These are phyloP conservation scores for Gossypium aridum DNA, from an alignment of 441 rosid genomes.

Conservation along the genomic window DNA sequence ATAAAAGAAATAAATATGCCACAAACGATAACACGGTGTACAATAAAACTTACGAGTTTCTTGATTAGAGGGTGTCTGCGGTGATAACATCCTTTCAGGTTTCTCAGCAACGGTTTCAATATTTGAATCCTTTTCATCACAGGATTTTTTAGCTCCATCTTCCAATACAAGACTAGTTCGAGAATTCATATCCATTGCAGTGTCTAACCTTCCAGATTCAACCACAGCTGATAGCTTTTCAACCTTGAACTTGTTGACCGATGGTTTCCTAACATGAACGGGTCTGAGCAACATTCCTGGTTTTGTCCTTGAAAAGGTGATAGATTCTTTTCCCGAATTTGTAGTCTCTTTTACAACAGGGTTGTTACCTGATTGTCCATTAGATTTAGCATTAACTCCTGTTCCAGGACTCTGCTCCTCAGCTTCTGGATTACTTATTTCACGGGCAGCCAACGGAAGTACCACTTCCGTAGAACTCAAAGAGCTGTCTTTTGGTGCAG, in stretches of 20 bases:
- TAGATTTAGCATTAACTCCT: slow-evolving; percentile 30
- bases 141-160: slow-evolving; percentile 29
- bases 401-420: slow-evolving; percentile 31
- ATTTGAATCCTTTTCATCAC: slow-evolving; percentile 31
- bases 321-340: slow-evolving; percentile 41
- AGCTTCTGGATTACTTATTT: slow-evolving; percentile 19
- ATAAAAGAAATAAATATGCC: not conserved
- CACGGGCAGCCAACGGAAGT: slow-evolving; percentile 29
- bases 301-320: slow-evolving; percentile 71
- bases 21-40: not conserved
- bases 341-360: slow-evolving; percentile 43
- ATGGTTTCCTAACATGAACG: slow-evolving; percentile 57
- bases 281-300: slow-evolving; percentile 92
- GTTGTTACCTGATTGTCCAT: slow-evolving; percentile 34
- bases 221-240: slow-evolving; percentile 35
- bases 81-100: slow-evolving; percentile 36
- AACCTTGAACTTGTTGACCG: slow-evolving; percentile 45
- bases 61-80: slow-evolving; percentile 32
- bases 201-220: slow-evolving; percentile 35
- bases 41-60: slow-evolving; percentile 45
- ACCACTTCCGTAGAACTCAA: slow-evolving; percentile 36
- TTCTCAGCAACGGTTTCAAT: slow-evolving; percentile 34
- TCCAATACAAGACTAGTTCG: slow-evolving; percentile 25
- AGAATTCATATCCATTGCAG: slow-evolving; percentile 24
- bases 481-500: slow-evolving; percentile 33